Conservation (phyloP, 2,329 filamentous ascomycete genomes). For the Fusarium mexicanum region DNA sequence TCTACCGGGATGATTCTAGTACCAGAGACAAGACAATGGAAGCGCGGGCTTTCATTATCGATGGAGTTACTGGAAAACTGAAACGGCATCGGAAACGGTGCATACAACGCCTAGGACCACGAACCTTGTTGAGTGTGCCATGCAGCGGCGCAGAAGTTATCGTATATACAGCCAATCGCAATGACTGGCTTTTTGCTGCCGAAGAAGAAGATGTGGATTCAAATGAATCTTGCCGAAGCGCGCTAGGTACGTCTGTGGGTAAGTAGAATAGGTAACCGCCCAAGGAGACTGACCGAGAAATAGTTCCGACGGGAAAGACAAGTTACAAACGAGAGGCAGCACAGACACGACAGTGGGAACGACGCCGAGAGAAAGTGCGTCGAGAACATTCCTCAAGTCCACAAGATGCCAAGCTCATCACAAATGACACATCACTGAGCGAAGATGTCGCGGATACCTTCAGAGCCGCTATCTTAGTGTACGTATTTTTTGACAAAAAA, state of each 20-base stretch:
- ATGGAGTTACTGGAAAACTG: neutral
- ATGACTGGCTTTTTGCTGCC: rapidly evolving
- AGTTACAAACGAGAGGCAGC: neutral
- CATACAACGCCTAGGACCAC: rapidly evolving
- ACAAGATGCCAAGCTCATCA: neutral
- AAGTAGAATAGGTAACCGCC: no score
- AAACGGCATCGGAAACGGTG: neutral
- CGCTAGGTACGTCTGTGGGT: neutral
- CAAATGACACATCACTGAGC: neutral
- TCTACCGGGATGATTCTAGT: neutral
- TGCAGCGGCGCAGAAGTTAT: neutral
- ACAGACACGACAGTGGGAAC: neutral
- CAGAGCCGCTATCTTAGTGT: neutral
- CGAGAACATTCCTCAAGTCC: neutral
- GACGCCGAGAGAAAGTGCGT: neutral
- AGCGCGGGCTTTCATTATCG: neutral
- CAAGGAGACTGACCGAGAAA: neutral
- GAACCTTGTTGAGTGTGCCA: rapidly evolving
- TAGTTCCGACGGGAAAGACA: neutral
- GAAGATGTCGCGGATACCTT: neutral
- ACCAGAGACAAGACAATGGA: neutral
- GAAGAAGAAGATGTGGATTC: neutral
- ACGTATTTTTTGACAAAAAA: neutral
- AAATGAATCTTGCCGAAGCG: rapidly evolving
- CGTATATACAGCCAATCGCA: rapidly evolving